Conservation (phyloP, 768 basidiomycete species). For the Psilocybe tampanensis region DNA sequence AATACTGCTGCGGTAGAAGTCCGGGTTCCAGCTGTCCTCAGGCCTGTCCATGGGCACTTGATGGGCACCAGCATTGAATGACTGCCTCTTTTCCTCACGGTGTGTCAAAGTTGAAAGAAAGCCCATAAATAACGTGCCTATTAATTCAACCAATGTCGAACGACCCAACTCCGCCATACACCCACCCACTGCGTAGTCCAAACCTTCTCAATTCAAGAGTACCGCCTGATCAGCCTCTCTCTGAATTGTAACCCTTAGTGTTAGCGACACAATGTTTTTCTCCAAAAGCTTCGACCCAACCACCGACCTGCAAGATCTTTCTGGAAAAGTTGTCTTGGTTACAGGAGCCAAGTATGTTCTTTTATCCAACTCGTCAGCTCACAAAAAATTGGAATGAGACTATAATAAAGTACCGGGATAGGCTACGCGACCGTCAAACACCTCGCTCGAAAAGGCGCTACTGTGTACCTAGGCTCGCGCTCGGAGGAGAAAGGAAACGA, state of each 20-base stretch:
- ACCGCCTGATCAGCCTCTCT: too few relatives aligned
- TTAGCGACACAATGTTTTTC: neutral
- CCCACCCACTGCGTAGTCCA: too few relatives aligned
- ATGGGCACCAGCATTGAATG: too few relatives aligned
- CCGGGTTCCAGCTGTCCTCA: too few relatives aligned
- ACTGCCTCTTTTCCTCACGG: neutral
- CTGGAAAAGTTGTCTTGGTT: slow-evolving; percentile 51
- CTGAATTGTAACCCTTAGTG: too few relatives aligned
- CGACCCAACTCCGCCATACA: too few relatives aligned
- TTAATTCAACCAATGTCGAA: too few relatives aligned
- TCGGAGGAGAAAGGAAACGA: slow-evolving; percentile 32
- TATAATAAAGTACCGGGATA: slow-evolving; percentile 30
- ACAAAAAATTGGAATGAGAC: neutral
- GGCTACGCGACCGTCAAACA: slow-evolving; percentile 48
- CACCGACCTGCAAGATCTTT: slow-evolving; percentile 42
- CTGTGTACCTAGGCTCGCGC: slow-evolving; percentile 52
- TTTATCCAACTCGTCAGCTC: neutral
- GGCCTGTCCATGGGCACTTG: too few relatives aligned
- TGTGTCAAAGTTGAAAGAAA: neutral
- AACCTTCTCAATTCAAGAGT: too few relatives aligned
- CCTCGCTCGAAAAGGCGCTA: slow-evolving; percentile 50
- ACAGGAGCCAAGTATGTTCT: slow-evolving; percentile 54
- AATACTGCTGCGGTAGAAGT: too few relatives aligned
- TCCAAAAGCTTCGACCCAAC: slow-evolving; percentile 29
- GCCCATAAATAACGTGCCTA: neutral